phyloP scores from a whole-genome alignment of 2,329 filamentous ascomycete genomes.

The Cladophialophora bantiana region DNA sequence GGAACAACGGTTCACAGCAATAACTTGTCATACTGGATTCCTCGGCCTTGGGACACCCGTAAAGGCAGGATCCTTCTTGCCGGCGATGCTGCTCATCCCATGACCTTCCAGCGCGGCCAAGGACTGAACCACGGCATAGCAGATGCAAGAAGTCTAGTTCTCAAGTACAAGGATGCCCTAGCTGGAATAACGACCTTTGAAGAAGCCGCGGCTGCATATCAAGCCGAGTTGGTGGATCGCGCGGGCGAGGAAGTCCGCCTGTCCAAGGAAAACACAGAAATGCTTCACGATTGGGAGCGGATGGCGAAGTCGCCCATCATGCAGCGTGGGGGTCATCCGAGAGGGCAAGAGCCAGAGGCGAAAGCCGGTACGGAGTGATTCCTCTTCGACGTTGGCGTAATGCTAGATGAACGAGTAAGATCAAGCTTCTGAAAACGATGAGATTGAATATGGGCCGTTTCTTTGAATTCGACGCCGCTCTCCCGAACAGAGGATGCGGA shows the following conservation, averaged over 20 bases:
- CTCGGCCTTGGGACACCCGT: constrained; percentile 44
- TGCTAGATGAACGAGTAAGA: background rate
- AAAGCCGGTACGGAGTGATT: constrained; percentile 2
- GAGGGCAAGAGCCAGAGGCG: constrained; percentile 9
- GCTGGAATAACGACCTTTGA: constrained; percentile 29
- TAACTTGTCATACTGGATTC: constrained; percentile 41
- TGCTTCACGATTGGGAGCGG: constrained; percentile 54
- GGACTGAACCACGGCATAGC: constrained; percentile 42
- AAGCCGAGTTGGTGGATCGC: constrained; percentile 51
- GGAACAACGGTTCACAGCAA: constrained; percentile 38
- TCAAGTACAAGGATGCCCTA: constrained; percentile 37
- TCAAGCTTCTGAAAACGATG: too few relatives aligned
- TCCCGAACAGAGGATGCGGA: background rate
- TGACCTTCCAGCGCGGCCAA: constrained; percentile 43
- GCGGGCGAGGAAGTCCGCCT: constrained; percentile 54
- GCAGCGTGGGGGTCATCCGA: constrained; percentile 29
- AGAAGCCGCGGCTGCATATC: constrained; percentile 41
- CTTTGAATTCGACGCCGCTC: background rate
- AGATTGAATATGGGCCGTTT: background rate
- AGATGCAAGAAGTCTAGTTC: constrained; percentile 48
- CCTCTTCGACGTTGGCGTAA: background rate
- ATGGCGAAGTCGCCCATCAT: constrained; percentile 36
- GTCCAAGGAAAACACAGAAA: constrained; percentile 53
- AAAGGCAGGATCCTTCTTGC: constrained; percentile 43
- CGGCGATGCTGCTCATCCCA: constrained; percentile 46